phyloP scores from a whole-genome alignment of 75 land plant species.

The Selaginella moellendorffii region DNA sequence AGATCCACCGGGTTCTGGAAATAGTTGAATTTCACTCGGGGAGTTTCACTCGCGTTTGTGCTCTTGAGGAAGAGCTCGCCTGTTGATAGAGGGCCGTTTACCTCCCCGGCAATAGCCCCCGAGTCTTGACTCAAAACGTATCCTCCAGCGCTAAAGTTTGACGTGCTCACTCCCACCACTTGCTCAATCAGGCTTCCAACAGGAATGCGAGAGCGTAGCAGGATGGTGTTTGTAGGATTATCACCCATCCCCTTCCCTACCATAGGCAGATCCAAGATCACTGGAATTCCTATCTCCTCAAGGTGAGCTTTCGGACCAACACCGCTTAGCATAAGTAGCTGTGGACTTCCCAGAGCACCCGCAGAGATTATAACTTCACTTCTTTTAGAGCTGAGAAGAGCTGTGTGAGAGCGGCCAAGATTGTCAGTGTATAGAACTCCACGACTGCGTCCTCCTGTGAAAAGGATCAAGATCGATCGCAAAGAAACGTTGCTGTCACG shows the following conservation, averaged over 20 bases:
- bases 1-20: no score
- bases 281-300: slow-evolving; percentile 26
- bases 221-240: slow-evolving; percentile 66
- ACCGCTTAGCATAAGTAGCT: slow-evolving; percentile 70
- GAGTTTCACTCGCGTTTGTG: no score
- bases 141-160: no score
- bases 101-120: no score
- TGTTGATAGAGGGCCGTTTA: no score
- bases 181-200: slow-evolving; percentile 47
- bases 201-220: slow-evolving; percentile 38
- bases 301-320: slow-evolving; percentile 52
- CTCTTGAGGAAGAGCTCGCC: no score
- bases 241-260: slow-evolving; percentile 78
- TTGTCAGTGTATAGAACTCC: slow-evolving; percentile 51
- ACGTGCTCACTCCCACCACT: no score
- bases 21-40: no score
- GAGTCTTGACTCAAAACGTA: no score
- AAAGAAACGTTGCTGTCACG: not conserved
- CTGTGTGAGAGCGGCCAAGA: slow-evolving; percentile 35
- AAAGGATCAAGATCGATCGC: no score
- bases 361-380: slow-evolving; percentile 64
- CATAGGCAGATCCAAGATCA: slow-evolving; percentile 20
- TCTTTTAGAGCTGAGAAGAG: slow-evolving; percentile 17
- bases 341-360: slow-evolving; percentile 83
- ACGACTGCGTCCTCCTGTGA: no score